Evolutionary conservation across 768 basidiomycete species (phyloP).

Genomic region (Lactarius evosmus): DNA sequence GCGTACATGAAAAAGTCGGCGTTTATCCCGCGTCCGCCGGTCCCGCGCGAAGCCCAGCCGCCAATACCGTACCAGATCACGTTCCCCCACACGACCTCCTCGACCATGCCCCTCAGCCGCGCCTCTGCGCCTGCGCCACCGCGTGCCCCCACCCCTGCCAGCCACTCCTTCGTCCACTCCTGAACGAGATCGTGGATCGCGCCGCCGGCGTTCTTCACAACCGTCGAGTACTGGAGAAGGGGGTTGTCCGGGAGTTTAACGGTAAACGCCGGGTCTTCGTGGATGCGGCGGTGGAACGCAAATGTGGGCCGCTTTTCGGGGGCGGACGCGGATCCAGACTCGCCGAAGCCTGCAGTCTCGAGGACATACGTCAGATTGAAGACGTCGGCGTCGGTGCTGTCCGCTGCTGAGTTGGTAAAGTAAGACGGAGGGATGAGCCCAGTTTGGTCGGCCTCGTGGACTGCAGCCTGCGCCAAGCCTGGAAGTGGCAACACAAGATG

Average conservation of each 20-base stretch:
- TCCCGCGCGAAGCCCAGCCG: slow-evolving; percentile 43
- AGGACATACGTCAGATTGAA: slow-evolving; percentile 31
- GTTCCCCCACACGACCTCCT: slow-evolving; percentile 57
- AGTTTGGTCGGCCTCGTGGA: slow-evolving; percentile 42
- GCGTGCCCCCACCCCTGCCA: background rate
- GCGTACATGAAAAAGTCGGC: background rate
- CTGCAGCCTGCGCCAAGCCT: slow-evolving; percentile 58
- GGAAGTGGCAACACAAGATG: background rate
- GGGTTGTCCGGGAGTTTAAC: slow-evolving; percentile 20
- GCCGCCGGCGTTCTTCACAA: slow-evolving; percentile 21
- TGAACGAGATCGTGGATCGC: slow-evolving; percentile 26
- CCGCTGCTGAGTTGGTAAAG: slow-evolving; percentile 19
- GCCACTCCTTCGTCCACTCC: slow-evolving; percentile 27
- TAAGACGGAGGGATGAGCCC: slow-evolving; percentile 34
- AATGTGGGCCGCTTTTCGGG: slow-evolving; percentile 39
- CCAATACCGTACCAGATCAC: slow-evolving; percentile 52
- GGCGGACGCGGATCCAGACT: slow-evolving; percentile 30
- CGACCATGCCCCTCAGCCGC: slow-evolving; percentile 49
- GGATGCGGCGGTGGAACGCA: slow-evolving; percentile 51
- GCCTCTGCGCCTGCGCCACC: slow-evolving; percentile 17
- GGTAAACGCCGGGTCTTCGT: slow-evolving; percentile 42
- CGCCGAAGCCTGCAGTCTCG: background rate
- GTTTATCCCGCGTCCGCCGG: slow-evolving; percentile 19
- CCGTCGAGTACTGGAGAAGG: slow-evolving; percentile 16
- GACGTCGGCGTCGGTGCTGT: background rate